Evolutionary conservation across 2,329 filamentous ascomycete species (phyloP).

Genomic region (Epichloe elymi): DNA sequence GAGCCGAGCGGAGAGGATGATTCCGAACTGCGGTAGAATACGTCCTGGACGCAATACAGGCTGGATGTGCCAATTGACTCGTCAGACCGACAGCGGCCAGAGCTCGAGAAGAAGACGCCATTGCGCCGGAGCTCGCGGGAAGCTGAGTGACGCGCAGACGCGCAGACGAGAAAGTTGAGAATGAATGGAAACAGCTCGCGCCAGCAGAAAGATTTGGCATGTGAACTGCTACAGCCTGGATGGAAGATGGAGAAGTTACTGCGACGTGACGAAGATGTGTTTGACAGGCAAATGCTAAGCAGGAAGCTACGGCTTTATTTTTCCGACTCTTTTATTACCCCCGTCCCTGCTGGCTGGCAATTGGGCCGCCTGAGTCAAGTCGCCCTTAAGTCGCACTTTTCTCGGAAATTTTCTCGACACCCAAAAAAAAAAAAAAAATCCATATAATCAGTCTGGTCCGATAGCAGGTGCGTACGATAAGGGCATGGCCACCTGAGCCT

Average conservation of each 20-base stretch:
- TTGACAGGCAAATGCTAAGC: background rate
- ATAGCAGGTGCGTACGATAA: too few relatives aligned
- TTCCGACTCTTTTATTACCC: background rate
- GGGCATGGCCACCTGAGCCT: too few relatives aligned
- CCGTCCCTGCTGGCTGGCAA: background rate
- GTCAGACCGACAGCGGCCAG: conserved; percentile 23
- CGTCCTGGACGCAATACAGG: conserved; percentile 18
- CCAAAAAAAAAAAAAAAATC: too few relatives aligned
- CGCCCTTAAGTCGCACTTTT: too few relatives aligned
- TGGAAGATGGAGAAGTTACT: background rate
- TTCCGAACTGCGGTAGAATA: conserved; percentile 20
- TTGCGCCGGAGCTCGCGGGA: conserved; percentile 13
- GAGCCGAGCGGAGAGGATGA: conserved; percentile 9
- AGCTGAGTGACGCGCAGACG: background rate
- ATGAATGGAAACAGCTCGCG: background rate
- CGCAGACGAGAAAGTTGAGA: background rate
- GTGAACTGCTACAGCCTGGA: background rate
- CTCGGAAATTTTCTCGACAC: too few relatives aligned
- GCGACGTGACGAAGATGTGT: background rate
- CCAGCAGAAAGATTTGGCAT: background rate
- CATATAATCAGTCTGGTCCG: too few relatives aligned
- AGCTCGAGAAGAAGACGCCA: conserved; percentile 34
- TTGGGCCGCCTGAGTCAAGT: background rate
- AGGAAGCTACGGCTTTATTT: background rate
- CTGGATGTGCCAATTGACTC: conserved; percentile 16